Percentiles rank a stretch among this genome's conserved stretches.
Evolutionary conservation across 495 filamentous ascomycete species (phyloP).

Genomic region (Lophiostoma macrostomum): DNA sequence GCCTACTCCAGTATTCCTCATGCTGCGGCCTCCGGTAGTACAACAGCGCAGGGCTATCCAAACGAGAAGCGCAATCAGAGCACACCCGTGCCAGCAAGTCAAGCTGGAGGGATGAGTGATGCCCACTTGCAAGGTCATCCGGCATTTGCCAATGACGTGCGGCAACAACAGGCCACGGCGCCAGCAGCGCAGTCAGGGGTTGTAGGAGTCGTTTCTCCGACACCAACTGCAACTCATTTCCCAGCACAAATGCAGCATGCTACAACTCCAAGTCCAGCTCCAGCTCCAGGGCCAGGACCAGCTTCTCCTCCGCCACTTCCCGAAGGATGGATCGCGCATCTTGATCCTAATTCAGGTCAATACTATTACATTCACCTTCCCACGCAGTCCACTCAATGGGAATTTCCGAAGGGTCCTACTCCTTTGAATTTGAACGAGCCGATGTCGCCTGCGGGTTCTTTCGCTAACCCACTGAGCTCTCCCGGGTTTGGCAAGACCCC

Average conservation of each 20-base stretch:
- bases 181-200: constrained; percentile 38
- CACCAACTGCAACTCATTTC: constrained; percentile 21
- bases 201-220: constrained; percentile 9
- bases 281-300: constrained; percentile 61
- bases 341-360: constrained; percentile 91
- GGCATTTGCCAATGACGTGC: constrained; percentile 79
- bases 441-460: constrained; percentile 76
- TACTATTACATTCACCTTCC: constrained; percentile 99
- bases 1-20: constrained; percentile 81
- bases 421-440: constrained; percentile 78
- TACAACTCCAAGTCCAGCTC: constrained; percentile 42
- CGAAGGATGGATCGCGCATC: constrained; percentile 96
- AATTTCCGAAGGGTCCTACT: constrained; percentile 90
- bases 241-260: constrained; percentile 14
- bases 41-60: constrained; percentile 62
- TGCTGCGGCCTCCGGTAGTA: constrained; percentile 32
- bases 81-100: constrained; percentile 34
- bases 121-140: constrained; percentile 63
- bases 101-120: constrained; percentile 23
- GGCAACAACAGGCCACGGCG: constrained; percentile 34
- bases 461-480: constrained; percentile 68
- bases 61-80: constrained; percentile 62
- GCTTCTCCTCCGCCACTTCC: constrained; percentile 86
- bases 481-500: constrained; percentile 70
- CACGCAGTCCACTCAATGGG: constrained; percentile 96